Conservation (phyloP, 2,329 filamentous ascomycete genomes). For the Cucurbitaria berberidis region DNA sequence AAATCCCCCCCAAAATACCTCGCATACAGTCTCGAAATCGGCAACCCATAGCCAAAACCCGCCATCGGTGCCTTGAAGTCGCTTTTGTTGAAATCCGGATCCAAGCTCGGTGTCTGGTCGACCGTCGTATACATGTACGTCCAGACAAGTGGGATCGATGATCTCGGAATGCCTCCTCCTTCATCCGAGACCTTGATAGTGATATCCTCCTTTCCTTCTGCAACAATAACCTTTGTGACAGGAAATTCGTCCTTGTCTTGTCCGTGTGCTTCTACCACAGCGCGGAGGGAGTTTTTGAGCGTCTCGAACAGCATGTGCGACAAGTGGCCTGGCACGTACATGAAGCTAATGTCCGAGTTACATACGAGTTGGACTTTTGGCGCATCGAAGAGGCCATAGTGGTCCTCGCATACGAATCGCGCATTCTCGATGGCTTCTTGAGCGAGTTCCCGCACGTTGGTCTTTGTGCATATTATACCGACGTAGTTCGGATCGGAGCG, state of each 20-base stretch:
- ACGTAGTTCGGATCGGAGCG: slow-evolving; percentile 92
- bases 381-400: slow-evolving; percentile 96
- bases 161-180: slow-evolving; percentile 92
- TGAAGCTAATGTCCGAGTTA: slow-evolving; percentile 92
- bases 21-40: slow-evolving; percentile 92
- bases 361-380: slow-evolving; percentile 97
- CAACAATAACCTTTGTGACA: slow-evolving; percentile 95
- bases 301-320: slow-evolving; percentile 99
- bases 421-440: slow-evolving; percentile 98
- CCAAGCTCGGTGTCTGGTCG: slow-evolving; percentile 89
- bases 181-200: slow-evolving; percentile 99
- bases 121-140: slow-evolving; percentile 99
- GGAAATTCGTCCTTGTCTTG: slow-evolving; percentile 96
- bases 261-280: slow-evolving; percentile 93
- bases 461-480: slow-evolving; percentile 98
- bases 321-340: slow-evolving; percentile 99
- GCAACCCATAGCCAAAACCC: slow-evolving; percentile 96
- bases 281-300: slow-evolving; percentile 95
- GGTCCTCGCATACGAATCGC: slow-evolving; percentile 98
- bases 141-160: slow-evolving; percentile 96
- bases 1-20: slow-evolving; percentile 97
- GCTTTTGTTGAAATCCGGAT: slow-evolving; percentile 97
- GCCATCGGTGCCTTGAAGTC: slow-evolving; percentile 99
- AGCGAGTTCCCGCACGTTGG: slow-evolving; percentile 91
- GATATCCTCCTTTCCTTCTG: slow-evolving; percentile 97